Evolutionary conservation across 352 stramenopile species (phyloP), one percentile per base, ranked within the genome.

Genomic region (Aphanomyces stellatus): DNA sequence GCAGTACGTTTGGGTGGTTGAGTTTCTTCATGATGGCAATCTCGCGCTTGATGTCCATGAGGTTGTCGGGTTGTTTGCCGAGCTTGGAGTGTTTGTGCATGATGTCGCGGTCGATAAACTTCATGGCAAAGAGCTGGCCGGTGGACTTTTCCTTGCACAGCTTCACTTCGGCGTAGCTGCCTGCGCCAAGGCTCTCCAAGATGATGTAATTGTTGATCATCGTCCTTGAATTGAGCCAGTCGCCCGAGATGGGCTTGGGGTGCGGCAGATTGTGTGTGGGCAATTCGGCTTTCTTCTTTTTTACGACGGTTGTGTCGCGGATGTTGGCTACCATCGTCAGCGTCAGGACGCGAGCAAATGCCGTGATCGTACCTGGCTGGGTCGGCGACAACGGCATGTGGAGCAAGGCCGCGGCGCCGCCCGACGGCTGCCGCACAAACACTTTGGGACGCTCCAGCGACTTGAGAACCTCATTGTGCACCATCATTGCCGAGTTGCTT

Each of bases 11-110:
- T 3, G 94, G 94, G 75, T 99, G 96, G 30, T 88, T 85, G 10
- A 99, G 74, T 63, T 98, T 97, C 75, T 99, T 99, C 95, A 99
- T 99, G 48, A 98, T 93, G 3, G 92, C 95, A 73, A 99, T 98
- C 72, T 99, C 95, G 43, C 87, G 82, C 76, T 98, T 80, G 72
- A 90, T 92, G 59, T 91, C 82, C 51, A 90, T 81, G 13, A 90
- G 72, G 67, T 89, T 89, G 71, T 81, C 88, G 2, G 46, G 41
- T 37, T 90, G 80, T 42, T 89, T 88, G 8, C 79, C 80, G 0
- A 92, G 72, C 48, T 90, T 90, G 25, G 31, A 19, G 62, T 90
- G 80, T 41, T 90, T 89, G 71, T 91, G 88, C 78, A 95, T 89
- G 33, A 95, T 76, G 48, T 92, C 87, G 35, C 88, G 84, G 57